Evolutionary conservation across 257 asterid species (phyloP), one percentile per base, ranked within the genome.

Genomic region (Buddleja alternifolia): DNA sequence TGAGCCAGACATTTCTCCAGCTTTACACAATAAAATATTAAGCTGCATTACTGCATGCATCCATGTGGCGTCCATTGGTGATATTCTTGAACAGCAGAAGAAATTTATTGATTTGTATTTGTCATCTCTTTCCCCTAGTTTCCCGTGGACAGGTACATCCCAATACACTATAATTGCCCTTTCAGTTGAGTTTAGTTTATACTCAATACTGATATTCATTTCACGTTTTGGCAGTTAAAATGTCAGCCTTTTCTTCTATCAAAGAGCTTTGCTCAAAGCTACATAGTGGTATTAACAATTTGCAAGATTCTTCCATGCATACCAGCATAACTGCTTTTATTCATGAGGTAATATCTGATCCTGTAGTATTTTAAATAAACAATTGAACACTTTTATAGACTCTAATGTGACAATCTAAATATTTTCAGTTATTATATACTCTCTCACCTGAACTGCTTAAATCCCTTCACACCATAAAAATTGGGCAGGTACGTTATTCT

Each of bases 141-240:
- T 83, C 79, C 71, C 92, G 4, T 93, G 99, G 99, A 80, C 90
- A 56, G 97, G 99, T 89, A 79, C 70, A 50, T 32, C 16, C 51
- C 32, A 6, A 54, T 16, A 6, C 15, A 29, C 71, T 54, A 20
- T 36, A 8, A 20, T 41, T 23, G 19, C 24, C 71, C 17, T 53
- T 61, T 58, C 70, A 14, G 54, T 59, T 65, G 29, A 56, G 48
- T 60, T 64, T 60, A 60, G 20, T 2, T 39, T 60, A 34, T 48
- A 7, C 52, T 56, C 68, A 46, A n/a, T 34, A 59, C 60, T 70
- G 23, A 23, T 44, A 23, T 36, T 8, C 51, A 59, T 78, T 73
- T 63, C 36, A 10, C 75, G 20, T 65, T 54, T 32, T 71, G 77
- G 57, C 90, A 93, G 99, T 90, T 65, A 90, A 93, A 83, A 48